Percentiles rank a stretch among this genome's conserved stretches.
phyloP scores from a whole-genome alignment of 2,329 filamentous ascomycete species.

The Fusarium sp. region DNA sequence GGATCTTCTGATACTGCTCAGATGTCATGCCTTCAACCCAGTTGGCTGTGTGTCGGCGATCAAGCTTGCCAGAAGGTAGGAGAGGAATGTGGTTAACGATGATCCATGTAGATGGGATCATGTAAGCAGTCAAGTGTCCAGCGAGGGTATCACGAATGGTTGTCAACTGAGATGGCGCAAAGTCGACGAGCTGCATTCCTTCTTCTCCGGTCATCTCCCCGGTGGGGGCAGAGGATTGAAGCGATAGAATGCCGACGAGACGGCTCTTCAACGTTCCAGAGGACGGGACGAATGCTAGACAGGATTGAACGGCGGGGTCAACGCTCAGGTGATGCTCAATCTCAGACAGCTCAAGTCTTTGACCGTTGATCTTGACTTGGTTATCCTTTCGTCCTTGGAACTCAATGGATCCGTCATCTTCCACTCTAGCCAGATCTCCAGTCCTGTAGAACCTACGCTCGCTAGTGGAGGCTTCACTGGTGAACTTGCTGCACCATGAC shows the following conservation, averaged over 20 bases:
- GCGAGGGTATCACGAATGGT: conserved; percentile 22
- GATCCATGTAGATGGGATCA: conserved; percentile 41
- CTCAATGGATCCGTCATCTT: conserved; percentile 40
- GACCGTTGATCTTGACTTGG: conserved; percentile 53
- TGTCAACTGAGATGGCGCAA: neutral
- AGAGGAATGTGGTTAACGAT: conserved; percentile 19
- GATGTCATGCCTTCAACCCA: conserved; percentile 27
- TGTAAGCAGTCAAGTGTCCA: conserved; percentile 27
- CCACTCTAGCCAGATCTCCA: conserved; percentile 43
- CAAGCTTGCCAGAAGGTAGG: conserved; percentile 37
- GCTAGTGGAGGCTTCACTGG: rapidly evolving
- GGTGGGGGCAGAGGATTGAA: neutral
- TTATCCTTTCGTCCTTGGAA: conserved; percentile 51
- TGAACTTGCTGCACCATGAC: conserved; percentile 17
- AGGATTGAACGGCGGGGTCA: conserved; percentile 22
- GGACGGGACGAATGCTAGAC: conserved; percentile 21
- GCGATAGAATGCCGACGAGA: conserved; percentile 25
- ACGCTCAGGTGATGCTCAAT: conserved; percentile 48
- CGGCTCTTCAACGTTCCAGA: conserved; percentile 24
- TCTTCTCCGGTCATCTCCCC: neutral
- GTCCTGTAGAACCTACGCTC: conserved; percentile 41
- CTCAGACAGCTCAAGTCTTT: conserved; percentile 52
- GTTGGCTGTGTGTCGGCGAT: neutral
- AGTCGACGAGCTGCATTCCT: conserved; percentile 7
- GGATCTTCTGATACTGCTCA: conserved; percentile 15